Percentiles rank a stretch among this genome's conserved stretches.
phyloP scores from a whole-genome alignment of 1,284 basidiomycete species.

The Ustilago trichophora region DNA sequence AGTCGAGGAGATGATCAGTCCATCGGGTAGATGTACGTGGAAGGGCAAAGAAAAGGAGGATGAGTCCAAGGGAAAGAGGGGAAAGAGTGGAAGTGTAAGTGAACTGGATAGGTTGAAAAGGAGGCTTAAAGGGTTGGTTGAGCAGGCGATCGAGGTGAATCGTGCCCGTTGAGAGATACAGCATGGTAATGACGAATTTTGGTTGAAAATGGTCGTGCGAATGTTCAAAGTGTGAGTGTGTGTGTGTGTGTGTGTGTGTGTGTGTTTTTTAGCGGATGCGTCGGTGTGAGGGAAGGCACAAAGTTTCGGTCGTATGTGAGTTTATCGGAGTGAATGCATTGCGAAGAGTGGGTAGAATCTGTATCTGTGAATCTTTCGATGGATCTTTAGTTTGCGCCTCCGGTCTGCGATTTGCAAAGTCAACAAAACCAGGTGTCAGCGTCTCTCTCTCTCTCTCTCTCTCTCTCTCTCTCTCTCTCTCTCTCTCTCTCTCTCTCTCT shows the following conservation, averaged over 20 bases:
- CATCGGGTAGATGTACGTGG: conserved; percentile 8
- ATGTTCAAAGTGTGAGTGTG: too few species aligned
- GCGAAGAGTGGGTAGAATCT: too few species aligned
- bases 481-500: too few species aligned
- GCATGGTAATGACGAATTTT: too few species aligned
- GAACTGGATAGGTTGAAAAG: conserved; percentile 27
- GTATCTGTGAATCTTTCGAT: too few species aligned
- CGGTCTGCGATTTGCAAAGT: conserved; percentile 13
- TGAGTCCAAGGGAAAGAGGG: background rate
- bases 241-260: too few species aligned
- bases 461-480: too few species aligned
- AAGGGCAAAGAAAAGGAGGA: background rate
- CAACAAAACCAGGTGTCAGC: background rate
- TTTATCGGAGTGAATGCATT: too few species aligned
- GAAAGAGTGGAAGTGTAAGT: background rate
- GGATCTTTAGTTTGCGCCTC: conserved; percentile 22
- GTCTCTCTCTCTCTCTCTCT: background rate
- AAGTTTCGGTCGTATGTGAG: too few species aligned
- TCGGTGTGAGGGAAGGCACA: too few species aligned
- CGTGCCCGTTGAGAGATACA: conserved; percentile 12
- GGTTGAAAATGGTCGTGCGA: too few species aligned
- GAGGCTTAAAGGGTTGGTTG: conserved; percentile 17
- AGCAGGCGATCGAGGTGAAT: conserved; percentile 30
- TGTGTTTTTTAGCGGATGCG: too few species aligned
- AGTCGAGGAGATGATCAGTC: conserved; percentile 25